Conservation (phyloP, 495 filamentous ascomycete species). For the Neurospora tetrasperma region DNA sequence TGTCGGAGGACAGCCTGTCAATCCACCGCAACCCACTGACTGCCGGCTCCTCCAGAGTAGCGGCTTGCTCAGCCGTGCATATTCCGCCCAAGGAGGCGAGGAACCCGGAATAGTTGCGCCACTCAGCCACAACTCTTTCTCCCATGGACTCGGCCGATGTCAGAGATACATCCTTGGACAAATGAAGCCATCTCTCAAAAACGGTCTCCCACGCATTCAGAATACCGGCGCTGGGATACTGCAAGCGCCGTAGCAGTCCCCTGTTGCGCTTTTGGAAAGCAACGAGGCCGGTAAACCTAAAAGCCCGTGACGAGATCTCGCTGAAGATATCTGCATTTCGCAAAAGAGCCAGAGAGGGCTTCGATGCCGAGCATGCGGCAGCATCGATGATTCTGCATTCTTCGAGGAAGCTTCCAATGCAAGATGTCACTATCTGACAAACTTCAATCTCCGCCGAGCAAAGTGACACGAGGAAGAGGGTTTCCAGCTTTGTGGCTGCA, state of each 20-base stretch:
- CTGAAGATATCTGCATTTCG: slow-evolving; percentile 50
- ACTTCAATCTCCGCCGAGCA: slow-evolving; percentile 53
- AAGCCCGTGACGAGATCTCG: slow-evolving; percentile 51
- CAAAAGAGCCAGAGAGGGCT: slow-evolving; percentile 41
- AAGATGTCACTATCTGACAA: slow-evolving; percentile 50
- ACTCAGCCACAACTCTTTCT: slow-evolving; percentile 47
- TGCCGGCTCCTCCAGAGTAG: slow-evolving; percentile 42
- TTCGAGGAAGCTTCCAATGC: slow-evolving; percentile 51
- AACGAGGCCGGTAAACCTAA: slow-evolving; percentile 53
- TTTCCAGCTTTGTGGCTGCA: slow-evolving; percentile 44
- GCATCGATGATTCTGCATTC: slow-evolving; percentile 47
- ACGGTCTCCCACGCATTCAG: slow-evolving; percentile 54
- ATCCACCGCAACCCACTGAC: slow-evolving; percentile 52
- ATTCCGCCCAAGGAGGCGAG: slow-evolving; percentile 55
- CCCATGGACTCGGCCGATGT: slow-evolving; percentile 36
- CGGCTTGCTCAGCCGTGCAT: slow-evolving; percentile 50
- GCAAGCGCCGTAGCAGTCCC: slow-evolving; percentile 45
- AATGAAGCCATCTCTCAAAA: slow-evolving; percentile 48
- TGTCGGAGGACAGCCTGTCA: slow-evolving; percentile 47
- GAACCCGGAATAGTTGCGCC: slow-evolving; percentile 58
- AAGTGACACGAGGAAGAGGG: slow-evolving; percentile 48
- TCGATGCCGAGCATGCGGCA: slow-evolving; percentile 29
- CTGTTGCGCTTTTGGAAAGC: slow-evolving; percentile 56
- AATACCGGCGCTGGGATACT: slow-evolving; percentile 48
- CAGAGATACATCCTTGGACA: slow-evolving; percentile 49